Base-by-base conservation (phyloP, 768 basidiomycete genomes). In the Tulasnella sp. region DNA sequence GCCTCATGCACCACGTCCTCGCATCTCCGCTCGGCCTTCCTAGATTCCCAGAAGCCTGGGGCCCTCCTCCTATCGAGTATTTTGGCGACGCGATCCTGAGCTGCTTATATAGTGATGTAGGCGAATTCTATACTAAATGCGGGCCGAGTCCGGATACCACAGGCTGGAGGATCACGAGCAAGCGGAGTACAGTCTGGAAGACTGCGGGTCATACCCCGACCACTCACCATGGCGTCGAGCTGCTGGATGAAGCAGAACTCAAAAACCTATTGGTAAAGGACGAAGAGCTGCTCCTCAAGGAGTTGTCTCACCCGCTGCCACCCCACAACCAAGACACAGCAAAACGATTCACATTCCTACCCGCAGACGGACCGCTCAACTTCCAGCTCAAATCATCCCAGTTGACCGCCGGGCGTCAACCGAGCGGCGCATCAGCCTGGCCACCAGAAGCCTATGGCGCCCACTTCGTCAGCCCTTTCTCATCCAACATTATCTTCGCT, bases 1-100 rank as follows among this genome's bases (percentile, higher is more conserved):
- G 75, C 12, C 73, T 85, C 25, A 57, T 85, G 34, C 82, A 85
- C 64, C 78, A 76, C 75, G 74, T 79, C 12, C 68, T 78, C 38
- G 77, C 76, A 4, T 70, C 72, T 11, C 54, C 49, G 46, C 62
- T 57, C 1, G 45, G 59, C 64, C 72, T 72, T 63, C 71, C 65
- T 8, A 48, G 53, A 50, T 74, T 72, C 71, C 78, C 79, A 0
- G 65, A 63, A 21, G 46, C 53, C 27, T 76, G 74, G 74, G 79
- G 79, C 17, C 49, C 67, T 2, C 74, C 76, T 31, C 34, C 34
- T 38, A 79, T 38, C 80, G 2, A 60, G 64, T 0, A 64, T 65
- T 41, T 70, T 1, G 75, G 74, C 8, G 70, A 75, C 45, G 80
- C 70, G 1, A 52, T 61, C 31, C 77, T 80, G 63, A 81, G 79